Base-by-base conservation (phyloP, 352 stramenopile genomes). In the Globisporangium cederbergense region DNA sequence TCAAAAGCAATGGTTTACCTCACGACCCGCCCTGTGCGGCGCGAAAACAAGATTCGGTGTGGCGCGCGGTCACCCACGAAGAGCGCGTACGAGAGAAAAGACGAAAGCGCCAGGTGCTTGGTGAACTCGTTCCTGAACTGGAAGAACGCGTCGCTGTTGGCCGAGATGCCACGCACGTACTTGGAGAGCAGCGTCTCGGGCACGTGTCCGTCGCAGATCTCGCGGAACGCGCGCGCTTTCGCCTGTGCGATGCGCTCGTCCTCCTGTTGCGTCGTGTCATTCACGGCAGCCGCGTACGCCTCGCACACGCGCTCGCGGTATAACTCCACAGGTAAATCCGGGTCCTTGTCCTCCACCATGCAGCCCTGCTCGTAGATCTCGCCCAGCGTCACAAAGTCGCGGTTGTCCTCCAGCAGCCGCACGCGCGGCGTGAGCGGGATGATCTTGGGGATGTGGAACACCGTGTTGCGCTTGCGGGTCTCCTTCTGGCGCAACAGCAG, bases 401-500 rank as follows among this genome's bases (percentile, higher is more conserved):
- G 72, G 47, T 89, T 83, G 67, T 97, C 91, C 47, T 97, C 86
- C 14, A 96, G 72, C 52, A 97, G 66, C 8, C 89, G 81, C 14
- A 98, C 88, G 3, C 93, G 87, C 25, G 91, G 90, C 30, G 93
- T 97, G 34, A 98, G 86, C 28, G 93, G 93, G 16, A 98, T 92
- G 49, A 98, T 90, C 65, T 97, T 95, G 4, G 93, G 91, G 1
- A 97, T 77, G 55, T 96, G 85, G 58, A 97, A 95, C n/a, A 90
- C 76, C 4, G 93, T 80, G 67, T 97, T 92, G 46, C 89, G 85
- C 36, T 91, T 88, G 54, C 90, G 86, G 11, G 91, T 95, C 67
- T 96, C 83, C 64, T 96, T 93, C 74, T 97, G 85, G 10, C 86
- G 85, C 40, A 88, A 63, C 8, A 97, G 62, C 47, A 97, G 63